These are phyloP conservation scores for Corchorus olitorius DNA, from an alignment of 345 rosid genomes.

Conservation along the genomic window DNA sequence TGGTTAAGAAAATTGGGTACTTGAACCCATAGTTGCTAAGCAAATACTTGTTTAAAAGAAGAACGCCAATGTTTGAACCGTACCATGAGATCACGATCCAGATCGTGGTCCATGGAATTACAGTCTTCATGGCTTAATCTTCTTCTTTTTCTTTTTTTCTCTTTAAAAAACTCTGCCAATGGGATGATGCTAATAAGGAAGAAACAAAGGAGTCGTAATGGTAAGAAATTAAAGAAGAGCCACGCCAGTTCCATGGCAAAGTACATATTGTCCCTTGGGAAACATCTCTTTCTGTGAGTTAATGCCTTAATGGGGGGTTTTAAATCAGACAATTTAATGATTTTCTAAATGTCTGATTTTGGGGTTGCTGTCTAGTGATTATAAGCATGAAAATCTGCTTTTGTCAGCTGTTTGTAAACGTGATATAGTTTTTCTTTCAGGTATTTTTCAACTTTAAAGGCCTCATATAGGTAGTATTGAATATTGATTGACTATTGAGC, in stretches of 20 bases:
- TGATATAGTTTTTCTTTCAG: conserved; percentile 11
- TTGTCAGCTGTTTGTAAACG: conserved; percentile 14
- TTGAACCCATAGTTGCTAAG: conserved; percentile 69
- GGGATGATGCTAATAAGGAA: neutral
- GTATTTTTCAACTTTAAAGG: conserved; percentile 11
- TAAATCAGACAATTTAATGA: conserved; percentile 1
- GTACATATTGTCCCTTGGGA: neutral
- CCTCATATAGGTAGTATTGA: neutral
- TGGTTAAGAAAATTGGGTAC: conserved; percentile 75
- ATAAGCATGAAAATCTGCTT: neutral
- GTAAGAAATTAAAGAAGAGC: neutral
- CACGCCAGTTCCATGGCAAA: conserved; percentile 6
- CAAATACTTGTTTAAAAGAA: conserved; percentile 65
- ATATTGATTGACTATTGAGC: neutral
- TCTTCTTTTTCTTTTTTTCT: neutral
- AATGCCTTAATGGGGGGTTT: neutral
- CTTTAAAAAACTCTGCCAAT: neutral
- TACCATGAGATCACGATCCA: conserved; percentile 67
- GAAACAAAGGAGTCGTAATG: neutral
- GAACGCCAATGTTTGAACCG: conserved; percentile 63
- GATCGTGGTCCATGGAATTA: conserved; percentile 38
- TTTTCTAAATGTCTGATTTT: neutral
- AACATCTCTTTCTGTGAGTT: neutral
- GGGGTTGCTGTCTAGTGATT: conserved; percentile 10
- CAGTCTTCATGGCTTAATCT: neutral